Evolutionary conservation across 139 green algal species (phyloP), one percentile per base, ranked within the genome.

Genomic region (Picochlorum sp.): DNA sequence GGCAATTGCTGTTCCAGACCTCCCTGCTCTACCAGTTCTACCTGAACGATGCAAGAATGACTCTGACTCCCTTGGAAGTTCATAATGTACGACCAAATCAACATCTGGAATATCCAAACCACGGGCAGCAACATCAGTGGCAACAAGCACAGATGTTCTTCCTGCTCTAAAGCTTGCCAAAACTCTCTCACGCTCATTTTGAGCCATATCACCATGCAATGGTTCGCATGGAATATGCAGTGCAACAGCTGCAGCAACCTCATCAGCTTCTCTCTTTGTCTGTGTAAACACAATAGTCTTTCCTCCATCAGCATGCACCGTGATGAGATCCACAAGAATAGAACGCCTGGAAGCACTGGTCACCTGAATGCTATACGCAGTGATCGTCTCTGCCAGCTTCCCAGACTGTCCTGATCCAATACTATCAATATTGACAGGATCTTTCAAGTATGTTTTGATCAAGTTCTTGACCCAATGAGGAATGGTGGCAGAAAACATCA

Each of bases 401-500:
- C 89, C 89, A 3, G 80, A 84, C 62, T 88, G 75, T 21, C 86
- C 68, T 49, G 93, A 85, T 20, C 93, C 91, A 15, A 98, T 85
- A 49, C 97, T 74, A 76, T 99, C 94, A n/a, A 99, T 83, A 28
- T 75, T 85, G 26, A 91, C 50, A 10, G 90, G 90, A 65, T 90
- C 72, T 20, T 78, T 80, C 63, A 88, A 74, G 76, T 89, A 95
- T 1, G 15, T 14, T 47, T 84, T 87, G 45, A 82, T 79, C 61
- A 97, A 77, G 62, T 90, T 90, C 75, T 90, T 88, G 34, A 99
- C 89, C 94, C 94, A 99, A 3, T 58, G 56, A 20, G 94, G 94
- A 83, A 98, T 84, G 10, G 94, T 99, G 34, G 94, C 94, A 28
- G 68, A 87, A 85, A 99, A 99, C 23, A 99, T 80, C 79, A 96